Evolutionary conservation across 345 rosid species (phyloP).

Genomic region (Moringa oleifera): DNA sequence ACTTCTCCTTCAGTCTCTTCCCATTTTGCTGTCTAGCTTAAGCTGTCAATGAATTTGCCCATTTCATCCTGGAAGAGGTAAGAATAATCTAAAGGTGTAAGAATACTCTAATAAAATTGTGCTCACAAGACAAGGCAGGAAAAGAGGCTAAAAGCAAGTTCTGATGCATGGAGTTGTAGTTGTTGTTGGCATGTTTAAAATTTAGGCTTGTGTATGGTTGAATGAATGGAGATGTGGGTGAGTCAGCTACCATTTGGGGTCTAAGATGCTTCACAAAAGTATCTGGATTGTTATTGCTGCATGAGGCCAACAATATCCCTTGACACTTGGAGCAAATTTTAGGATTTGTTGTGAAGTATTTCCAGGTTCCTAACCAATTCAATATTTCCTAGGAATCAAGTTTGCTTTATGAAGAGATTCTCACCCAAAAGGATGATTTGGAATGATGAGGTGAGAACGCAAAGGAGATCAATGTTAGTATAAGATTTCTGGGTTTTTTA

Average conservation of each 20-base stretch:
- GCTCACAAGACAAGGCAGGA: not conserved
- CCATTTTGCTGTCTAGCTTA: too few species aligned
- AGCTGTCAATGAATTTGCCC: too few species aligned
- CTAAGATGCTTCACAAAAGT: not conserved
- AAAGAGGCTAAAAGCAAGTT: not conserved
- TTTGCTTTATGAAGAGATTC: not conserved
- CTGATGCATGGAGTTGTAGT: not conserved
- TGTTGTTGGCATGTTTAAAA: not conserved
- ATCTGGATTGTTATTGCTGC: not conserved
- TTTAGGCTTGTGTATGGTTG: not conserved
- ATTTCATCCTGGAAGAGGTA: too few species aligned
- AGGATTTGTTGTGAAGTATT: not conserved
- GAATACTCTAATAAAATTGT: too few species aligned
- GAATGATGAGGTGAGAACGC: too few species aligned
- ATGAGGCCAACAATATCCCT: not conserved
- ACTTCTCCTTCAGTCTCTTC: too few species aligned
- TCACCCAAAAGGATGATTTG: not conserved
- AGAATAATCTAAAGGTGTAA: too few species aligned
- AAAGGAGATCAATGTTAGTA: too few species aligned
- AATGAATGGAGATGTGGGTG: not conserved
- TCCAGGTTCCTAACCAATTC: not conserved
- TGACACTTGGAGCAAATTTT: not conserved
- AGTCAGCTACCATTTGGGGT: not conserved
- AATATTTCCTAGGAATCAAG: not conserved
- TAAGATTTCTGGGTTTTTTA: too few species aligned